phyloP scores from a whole-genome alignment of 805 yeast species.

The Lachancea fermentati region DNA sequence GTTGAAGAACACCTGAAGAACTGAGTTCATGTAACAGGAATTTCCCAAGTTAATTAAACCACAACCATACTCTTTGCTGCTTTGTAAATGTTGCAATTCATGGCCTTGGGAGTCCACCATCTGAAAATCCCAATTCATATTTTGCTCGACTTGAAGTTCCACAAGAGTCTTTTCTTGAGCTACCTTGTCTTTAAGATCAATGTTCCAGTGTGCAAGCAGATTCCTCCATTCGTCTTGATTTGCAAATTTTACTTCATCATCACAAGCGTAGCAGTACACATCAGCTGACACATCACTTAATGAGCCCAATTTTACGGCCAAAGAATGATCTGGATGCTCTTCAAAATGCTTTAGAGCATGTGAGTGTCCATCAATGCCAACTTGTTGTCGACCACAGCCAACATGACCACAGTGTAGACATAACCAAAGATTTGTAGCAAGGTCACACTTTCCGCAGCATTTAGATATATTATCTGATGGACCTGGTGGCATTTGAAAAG shows the following conservation, averaged over 20 bases:
- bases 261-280: conserved; percentile 81
- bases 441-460: conserved; percentile 53
- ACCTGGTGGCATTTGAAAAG: conserved; percentile 38
- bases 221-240: conserved; percentile 36
- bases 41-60: conserved; percentile 91
- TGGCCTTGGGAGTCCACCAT: conserved; percentile 70
- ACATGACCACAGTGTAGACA: conserved; percentile 86
- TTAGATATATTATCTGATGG: conserved; percentile 29
- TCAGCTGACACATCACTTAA: conserved; percentile 70
- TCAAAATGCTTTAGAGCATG: conserved; percentile 79
- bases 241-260: conserved; percentile 82
- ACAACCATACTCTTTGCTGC: conserved; percentile 47
- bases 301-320: conserved; percentile 89
- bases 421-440: conserved; percentile 81
- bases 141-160: conserved; percentile 89
- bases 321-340: conserved; percentile 50
- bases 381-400: conserved; percentile 94
- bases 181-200: conserved; percentile 46
- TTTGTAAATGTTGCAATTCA: conserved; percentile 46
- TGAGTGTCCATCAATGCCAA: conserved; percentile 90
- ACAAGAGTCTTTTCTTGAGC: conserved; percentile 86
- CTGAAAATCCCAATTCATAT: conserved; percentile 87
- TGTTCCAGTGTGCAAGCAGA: conserved; percentile 52
- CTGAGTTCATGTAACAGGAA: conserved; percentile 84
- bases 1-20: conserved; percentile 62